Percentiles rank a stretch among this genome's conserved stretches.
Evolutionary conservation across 345 rosid genomes (phyloP).

Genomic region (Lumnitzera littorea): DNA sequence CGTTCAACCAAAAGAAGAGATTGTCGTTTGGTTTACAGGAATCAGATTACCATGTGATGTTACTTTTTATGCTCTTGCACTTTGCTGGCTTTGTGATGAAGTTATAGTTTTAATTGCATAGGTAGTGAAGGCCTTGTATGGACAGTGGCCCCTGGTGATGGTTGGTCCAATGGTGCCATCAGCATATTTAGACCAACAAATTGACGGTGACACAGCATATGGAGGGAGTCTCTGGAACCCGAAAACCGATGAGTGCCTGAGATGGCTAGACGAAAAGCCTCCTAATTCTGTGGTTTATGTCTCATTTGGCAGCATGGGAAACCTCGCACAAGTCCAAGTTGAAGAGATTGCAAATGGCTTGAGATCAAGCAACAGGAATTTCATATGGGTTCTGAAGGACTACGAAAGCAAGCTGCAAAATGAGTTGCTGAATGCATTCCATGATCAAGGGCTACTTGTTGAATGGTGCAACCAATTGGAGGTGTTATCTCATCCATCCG

Average conservation of each 20-base stretch:
- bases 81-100: not conserved
- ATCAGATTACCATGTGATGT: too few relatives aligned
- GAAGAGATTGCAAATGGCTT: conserved; percentile 38
- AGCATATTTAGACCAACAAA: conserved; percentile 31
- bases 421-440: conserved; percentile 12
- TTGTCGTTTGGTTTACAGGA: too few relatives aligned
- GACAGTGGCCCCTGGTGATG: conserved; percentile 26
- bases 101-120: not conserved
- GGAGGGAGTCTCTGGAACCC: conserved; percentile 32
- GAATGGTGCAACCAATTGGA: conserved; percentile 44
- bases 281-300: conserved; percentile 31
- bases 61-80: too few relatives aligned
- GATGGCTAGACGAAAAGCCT: conserved; percentile 32
- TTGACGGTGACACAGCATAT: conserved; percentile 30
- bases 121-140: conserved; percentile 18
- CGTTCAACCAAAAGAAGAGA: too few relatives aligned
- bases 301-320: conserved; percentile 50
- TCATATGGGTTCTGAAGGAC: conserved; percentile 31
- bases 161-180: conserved; percentile 46
- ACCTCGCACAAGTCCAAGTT: conserved; percentile 19
- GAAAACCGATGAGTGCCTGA: conserved; percentile 14
- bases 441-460: conserved; percentile 24
- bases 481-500: conserved; percentile 34
- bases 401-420: conserved; percentile 13
- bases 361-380: conserved; percentile 27